Base-by-base conservation (phyloP, 192 early-diverging fungal genomes). In the Coemansia sp. region DNA sequence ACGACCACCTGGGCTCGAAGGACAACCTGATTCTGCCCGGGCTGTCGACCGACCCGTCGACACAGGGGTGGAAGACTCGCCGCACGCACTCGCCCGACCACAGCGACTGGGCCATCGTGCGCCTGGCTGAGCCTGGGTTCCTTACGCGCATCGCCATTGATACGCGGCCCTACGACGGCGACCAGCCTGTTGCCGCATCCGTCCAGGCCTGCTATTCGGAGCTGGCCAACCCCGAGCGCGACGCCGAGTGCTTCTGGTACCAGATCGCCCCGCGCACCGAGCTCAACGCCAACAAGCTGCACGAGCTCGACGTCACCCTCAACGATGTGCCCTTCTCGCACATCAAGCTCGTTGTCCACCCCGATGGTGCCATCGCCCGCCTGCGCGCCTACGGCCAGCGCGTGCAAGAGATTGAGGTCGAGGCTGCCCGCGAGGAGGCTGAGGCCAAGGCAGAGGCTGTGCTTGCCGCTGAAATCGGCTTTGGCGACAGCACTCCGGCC, bases 51-150 rank as follows among this genome's bases (percentile, higher is more conserved):
- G 85, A 88, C 36, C 90, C 91, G 84, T 42, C 41, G 37, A 88
- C 86, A 24, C 90, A 91, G 64, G 96, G 95, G 19, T 98, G 95
- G 95, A 93, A 96, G 77, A 98, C 94, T 3, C 77, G 80, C 50
- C 85, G 90, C 27, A 92, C 90, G 6, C 88, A 92, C 41, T 35
- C 67, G 3, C 79, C 74, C 10, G 84, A 85, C 31, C 87, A 90
- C 69, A 79, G 78, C 57, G 91, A 98, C 69, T 91, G 88, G 87
- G 89, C 88, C 8, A 84, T 90, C 33, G 82, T 96, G 51, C 77
- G 84, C 41, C 86, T 96, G 40, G 94, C 91, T 39, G 81, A 82
- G 68, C 82, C 87, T 11, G 93, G 93, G 5, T 89, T 89, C 65
- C 78, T 96, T n/a, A 77, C 88, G 19, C 76, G 88, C 62, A 85